Evolutionary conservation across 768 basidiomycete genomes (phyloP).

Genomic region (Suillus subluteus): DNA sequence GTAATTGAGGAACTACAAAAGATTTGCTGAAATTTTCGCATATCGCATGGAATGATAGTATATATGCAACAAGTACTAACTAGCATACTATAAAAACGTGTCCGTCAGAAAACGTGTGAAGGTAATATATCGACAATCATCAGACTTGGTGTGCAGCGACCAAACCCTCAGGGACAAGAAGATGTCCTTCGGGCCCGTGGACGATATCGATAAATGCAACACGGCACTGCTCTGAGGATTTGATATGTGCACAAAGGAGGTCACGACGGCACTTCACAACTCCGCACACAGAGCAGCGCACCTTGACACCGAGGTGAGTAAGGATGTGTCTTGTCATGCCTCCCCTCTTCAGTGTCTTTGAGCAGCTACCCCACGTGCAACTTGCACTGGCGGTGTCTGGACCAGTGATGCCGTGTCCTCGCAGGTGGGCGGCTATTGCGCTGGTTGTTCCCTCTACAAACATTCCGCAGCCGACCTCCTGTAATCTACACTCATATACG

Average conservation of each 20-base stretch:
- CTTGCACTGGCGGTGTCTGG: neutral
- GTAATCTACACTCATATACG: neutral
- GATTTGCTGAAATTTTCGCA: neutral
- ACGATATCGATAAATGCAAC: neutral
- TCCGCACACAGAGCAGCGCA: slow-evolving; percentile 6
- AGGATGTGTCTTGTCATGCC: slow-evolving; percentile 14
- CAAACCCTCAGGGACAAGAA: neutral
- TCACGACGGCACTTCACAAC: neutral
- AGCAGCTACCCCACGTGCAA: slow-evolving; percentile 9
- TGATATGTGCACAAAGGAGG: neutral
- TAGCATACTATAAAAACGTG: neutral
- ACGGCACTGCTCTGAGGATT: neutral
- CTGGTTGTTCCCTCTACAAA: too few species aligned
- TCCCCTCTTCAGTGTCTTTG: neutral
- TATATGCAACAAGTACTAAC: neutral
- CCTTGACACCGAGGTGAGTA: neutral
- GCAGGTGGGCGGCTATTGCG: slow-evolving; percentile 11
- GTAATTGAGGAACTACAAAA: neutral
- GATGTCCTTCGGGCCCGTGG: neutral
- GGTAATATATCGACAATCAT: neutral
- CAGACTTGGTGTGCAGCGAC: neutral
- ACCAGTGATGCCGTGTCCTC: slow-evolving; percentile 8
- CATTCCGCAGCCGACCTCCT: neutral
- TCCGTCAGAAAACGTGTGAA: neutral
- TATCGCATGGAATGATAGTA: too few species aligned